Evolutionary conservation across 1,284 basidiomycete species (phyloP), one percentile per base, ranked within the genome.

Genomic region (Rhodotorula sp.): DNA sequence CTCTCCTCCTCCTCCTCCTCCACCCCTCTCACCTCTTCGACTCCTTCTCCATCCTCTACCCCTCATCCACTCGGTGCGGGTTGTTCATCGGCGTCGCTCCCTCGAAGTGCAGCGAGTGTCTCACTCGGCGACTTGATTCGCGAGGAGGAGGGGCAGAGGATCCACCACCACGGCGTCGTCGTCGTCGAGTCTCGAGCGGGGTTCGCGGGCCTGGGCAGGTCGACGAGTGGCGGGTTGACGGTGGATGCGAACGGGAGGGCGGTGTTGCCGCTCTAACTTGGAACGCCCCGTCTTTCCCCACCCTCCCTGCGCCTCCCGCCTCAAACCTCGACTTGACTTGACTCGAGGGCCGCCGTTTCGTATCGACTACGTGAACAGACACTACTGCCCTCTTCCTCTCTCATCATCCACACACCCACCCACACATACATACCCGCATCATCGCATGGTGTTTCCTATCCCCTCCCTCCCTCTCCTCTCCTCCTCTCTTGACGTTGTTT

Each of bases 231-330:
- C 4, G 47, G 62, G 10, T 53, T 53, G 20, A 37, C 51, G 26
- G 54, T 70, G 50, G 68, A 70, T 37, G 61, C 55, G 52, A 34
- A 54, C 18, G 68, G 68, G 22, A 47, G 68, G 18, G 68, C 68
- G 24, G 50, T 51, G 11, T 31, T 70, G 26, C 58, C 64, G 8
- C 50, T 63, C 31, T 66, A 31, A 66, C 20, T 30, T 15, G 34
- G n/a, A n/a, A n/a, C n/a, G n/a, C n/a, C n/a, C n/a, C 28, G 22
- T 18, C 4, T 44, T 24, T 20, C 16, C 52, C 7, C 30, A 3
- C 54, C 34, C 28, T 59, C 48, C 20, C 6, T 10, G n/a, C 30
- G 4, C 22, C 47, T 30, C 11, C 20, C 31, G 16, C 10, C 30
- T 16, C 31, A n/a, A 11, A 16, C 30, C 40, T 44, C 40, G 40